These are phyloP conservation scores for Alternaria conjuncta DNA, from an alignment of 2,329 filamentous ascomycete genomes.

Conservation along the genomic window DNA sequence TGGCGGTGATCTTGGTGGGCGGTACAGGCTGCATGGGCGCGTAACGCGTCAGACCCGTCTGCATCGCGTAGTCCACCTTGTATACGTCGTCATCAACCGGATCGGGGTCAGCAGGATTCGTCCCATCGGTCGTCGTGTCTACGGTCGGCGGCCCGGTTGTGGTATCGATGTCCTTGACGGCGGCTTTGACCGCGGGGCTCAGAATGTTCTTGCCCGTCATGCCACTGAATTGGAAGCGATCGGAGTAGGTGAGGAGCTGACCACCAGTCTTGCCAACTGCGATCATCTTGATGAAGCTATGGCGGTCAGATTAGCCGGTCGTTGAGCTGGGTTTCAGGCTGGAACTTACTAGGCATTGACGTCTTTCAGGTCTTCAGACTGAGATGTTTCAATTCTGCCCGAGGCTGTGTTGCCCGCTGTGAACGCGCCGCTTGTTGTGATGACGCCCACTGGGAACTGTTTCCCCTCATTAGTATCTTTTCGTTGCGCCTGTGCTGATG, in stretches of 20 bases:
- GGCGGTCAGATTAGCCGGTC: constrained; percentile 10
- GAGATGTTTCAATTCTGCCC: constrained; percentile 30
- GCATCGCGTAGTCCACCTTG: constrained; percentile 61
- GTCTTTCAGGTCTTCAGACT: constrained; percentile 43
- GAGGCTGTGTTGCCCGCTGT: constrained; percentile 51
- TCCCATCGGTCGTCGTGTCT: constrained; percentile 27
- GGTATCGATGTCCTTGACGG: constrained; percentile 27
- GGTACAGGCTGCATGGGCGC: constrained; percentile 68
- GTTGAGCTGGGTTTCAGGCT: not conserved
- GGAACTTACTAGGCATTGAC: constrained; percentile 62
- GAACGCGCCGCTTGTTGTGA: constrained; percentile 56
- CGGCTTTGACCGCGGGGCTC: constrained; percentile 53
- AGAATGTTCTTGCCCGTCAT: constrained; percentile 71
- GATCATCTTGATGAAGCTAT: constrained; percentile 56
- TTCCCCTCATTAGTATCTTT: constrained; percentile 5
- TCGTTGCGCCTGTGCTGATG: not conserved
- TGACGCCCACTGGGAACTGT: constrained; percentile 24
- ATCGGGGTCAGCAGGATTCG: constrained; percentile 36
- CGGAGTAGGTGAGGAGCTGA: constrained; percentile 65
- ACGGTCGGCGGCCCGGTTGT: constrained; percentile 37
- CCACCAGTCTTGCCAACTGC: constrained; percentile 62
- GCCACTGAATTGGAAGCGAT: constrained; percentile 67
- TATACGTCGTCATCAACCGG: constrained; percentile 13
- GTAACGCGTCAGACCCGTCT: constrained; percentile 65
- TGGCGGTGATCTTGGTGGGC: constrained; percentile 64